Evolutionary conservation across 2,329 filamentous ascomycete species (phyloP), one percentile per base, ranked within the genome.

Genomic region (Penicillium decumbens): DNA sequence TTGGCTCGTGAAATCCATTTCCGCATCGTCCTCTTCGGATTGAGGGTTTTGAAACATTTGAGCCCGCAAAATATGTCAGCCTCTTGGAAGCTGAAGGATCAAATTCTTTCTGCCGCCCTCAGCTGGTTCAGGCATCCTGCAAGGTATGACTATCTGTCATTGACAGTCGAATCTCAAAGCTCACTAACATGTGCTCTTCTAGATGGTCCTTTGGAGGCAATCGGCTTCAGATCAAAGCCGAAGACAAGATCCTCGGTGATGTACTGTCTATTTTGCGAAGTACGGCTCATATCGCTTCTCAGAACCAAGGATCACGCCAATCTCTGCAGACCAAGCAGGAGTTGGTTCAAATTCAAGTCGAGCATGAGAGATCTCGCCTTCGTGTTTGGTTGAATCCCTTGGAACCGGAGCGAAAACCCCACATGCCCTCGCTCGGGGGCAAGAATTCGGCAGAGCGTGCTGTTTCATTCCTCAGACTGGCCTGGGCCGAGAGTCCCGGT

Each of bases 181-280:
- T 6, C 32, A 28, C 10, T 23, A 35, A 20, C 57, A 48, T 56
- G 45, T 18, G 12, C 64, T 55, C 65, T 47, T 45, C n/a, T 54
- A 78, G 77, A 58, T 98, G 93, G 92, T 95, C 93, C 0, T 97
- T 93, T 70, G 93, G 93, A 49, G 93, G 92, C 61, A 98, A 96
- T 65, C 81, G 88, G 42, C 74, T 98, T 13, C 93, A 98, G 66
- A 77, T 97, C 44, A 97, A 95, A 74, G 92, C 95, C 0, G 93
- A 99, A 71, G 82, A 89, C 29, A 86, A 87, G 57, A 75, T 95
- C 15, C 79, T 97, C 33, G 79, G 80, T 6, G 90, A 96, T 65
- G 84, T 96, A 30, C 75, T 85, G 42, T 68, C 72, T 9, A 80
- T 84, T 12, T 72, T 98, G 53, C 82, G 83, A 54, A 77, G 74